phyloP scores from a whole-genome alignment of 176 grass and related monocot species.

The Musa itinerans region DNA sequence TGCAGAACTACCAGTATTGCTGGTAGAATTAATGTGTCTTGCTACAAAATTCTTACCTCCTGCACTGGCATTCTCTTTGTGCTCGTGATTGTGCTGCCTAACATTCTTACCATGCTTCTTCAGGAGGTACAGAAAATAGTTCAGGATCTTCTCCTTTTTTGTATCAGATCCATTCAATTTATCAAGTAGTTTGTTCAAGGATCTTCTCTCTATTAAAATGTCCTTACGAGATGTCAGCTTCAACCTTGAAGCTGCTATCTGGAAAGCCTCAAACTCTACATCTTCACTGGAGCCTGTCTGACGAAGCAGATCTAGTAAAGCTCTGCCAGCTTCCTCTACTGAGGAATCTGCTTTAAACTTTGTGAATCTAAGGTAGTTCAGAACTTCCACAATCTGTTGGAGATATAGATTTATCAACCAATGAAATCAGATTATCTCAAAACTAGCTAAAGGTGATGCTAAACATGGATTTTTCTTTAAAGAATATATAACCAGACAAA shows the following conservation, averaged over 20 bases:
- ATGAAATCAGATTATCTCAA: not conserved
- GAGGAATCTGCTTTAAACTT: constrained; percentile 56
- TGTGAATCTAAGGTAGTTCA: constrained; percentile 52
- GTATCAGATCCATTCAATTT: constrained; percentile 44
- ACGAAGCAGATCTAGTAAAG: constrained; percentile 53
- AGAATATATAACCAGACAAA: not conserved
- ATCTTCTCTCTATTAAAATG: constrained; percentile 82
- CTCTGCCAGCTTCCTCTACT: constrained; percentile 69
- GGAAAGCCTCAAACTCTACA: constrained; percentile 57
- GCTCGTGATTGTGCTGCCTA: constrained; percentile 31
- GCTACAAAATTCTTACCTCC: constrained; percentile 22
- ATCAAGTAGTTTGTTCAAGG: constrained; percentile 57
- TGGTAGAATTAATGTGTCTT: constrained; percentile 9
- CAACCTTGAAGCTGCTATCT: constrained; percentile 64
- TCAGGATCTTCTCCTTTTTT: constrained; percentile 60
- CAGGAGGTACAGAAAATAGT: constrained; percentile 48
- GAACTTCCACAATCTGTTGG: constrained; percentile 55
- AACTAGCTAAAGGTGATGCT: not conserved
- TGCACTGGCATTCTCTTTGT: constrained; percentile 27
- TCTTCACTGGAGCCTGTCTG: constrained; percentile 51
- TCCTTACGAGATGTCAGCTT: constrained; percentile 67
- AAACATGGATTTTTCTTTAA: not conserved
- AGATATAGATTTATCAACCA: not conserved
- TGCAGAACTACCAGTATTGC: constrained; percentile 25
- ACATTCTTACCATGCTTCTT: constrained; percentile 66